These are phyloP conservation scores for Apiotrichum domesticum DNA, from an alignment of 1,284 basidiomycete genomes.

Conservation along the genomic window DNA sequence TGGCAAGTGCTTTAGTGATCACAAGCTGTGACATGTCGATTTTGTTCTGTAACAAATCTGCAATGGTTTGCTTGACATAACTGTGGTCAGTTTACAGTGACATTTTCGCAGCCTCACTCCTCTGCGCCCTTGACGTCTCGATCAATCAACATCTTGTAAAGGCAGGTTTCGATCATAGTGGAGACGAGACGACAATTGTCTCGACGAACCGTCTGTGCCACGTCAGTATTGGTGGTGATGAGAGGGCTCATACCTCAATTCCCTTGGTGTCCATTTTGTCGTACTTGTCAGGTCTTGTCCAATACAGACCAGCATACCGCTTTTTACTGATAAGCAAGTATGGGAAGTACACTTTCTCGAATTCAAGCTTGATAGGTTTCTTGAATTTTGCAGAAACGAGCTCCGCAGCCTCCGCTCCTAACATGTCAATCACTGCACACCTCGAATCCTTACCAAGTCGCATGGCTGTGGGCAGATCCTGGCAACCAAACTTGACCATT, in stretches of 20 bases:
- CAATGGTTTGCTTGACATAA: constrained; percentile 85
- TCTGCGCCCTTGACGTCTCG: constrained; percentile 86
- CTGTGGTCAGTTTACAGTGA: background rate
- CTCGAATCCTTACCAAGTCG: constrained; percentile 57
- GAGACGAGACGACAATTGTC: constrained; percentile 94
- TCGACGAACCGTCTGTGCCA: constrained; percentile 70
- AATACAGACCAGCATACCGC: constrained; percentile 91
- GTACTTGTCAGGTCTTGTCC: constrained; percentile 86
- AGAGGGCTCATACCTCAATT: constrained; percentile 65
- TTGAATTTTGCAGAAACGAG: constrained; percentile 87
- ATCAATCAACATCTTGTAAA: constrained; percentile 94
- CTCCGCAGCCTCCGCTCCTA: constrained; percentile 88
- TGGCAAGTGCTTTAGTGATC: constrained; percentile 91
- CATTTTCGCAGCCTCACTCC: constrained; percentile 54
- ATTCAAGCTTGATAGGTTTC: constrained; percentile 93
- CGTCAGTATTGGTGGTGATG: background rate
- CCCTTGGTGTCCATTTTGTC: constrained; percentile 99
- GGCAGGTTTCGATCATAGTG: constrained; percentile 91
- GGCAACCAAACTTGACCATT: constrained; percentile 91
- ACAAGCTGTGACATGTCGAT: constrained; percentile 96
- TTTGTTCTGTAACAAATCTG: constrained; percentile 89
- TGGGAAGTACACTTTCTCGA: constrained; percentile 96
- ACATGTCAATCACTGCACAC: background rate
- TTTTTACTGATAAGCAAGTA: constrained; percentile 96
- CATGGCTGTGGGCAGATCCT: constrained; percentile 79